Evolutionary conservation across 768 basidiomycete genomes (phyloP).

Genomic region (Pholiota conissans): DNA sequence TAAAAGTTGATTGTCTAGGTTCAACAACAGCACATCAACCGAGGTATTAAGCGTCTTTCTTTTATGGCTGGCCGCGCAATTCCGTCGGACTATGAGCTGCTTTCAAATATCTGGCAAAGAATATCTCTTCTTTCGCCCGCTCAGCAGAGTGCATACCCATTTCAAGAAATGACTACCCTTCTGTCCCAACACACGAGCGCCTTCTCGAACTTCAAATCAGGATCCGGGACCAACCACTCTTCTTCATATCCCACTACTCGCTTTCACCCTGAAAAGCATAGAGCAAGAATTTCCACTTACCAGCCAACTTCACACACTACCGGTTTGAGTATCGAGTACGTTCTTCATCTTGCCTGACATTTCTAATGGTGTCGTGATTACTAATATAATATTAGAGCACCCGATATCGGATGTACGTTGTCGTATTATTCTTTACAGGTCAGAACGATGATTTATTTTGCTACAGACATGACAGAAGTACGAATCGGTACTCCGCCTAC

Average conservation of each 20-base stretch:
- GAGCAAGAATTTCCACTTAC: conserved; percentile 23
- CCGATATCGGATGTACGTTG: conserved; percentile 44
- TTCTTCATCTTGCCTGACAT: not conserved
- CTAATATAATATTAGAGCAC: not conserved
- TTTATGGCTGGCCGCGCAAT: conserved; percentile 52
- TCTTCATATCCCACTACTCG: not conserved
- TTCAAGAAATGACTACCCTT: conserved; percentile 15
- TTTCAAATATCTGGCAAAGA: conserved; percentile 38
- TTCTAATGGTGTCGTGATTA: not conserved
- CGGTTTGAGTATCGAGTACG: conserved; percentile 2
- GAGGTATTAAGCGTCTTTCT: conserved; percentile 51
- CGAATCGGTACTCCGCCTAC: conserved; percentile 47
- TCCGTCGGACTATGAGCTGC: conserved; percentile 36
- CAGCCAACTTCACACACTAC: not conserved
- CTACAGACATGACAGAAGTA: conserved; percentile 30
- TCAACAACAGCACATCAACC: conserved; percentile 63
- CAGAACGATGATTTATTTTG: not conserved
- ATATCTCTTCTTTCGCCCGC: conserved; percentile 28
- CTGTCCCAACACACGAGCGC: not conserved
- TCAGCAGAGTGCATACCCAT: conserved; percentile 24
- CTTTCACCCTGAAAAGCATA: not conserved
- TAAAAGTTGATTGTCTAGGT: conserved; percentile 31
- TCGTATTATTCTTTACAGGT: not conserved
- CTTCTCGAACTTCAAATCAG: not conserved
- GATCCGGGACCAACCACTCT: not conserved